Conservation (phyloP, 2,329 filamentous ascomycete genomes). For the Dothiorella sarmentorum region DNA sequence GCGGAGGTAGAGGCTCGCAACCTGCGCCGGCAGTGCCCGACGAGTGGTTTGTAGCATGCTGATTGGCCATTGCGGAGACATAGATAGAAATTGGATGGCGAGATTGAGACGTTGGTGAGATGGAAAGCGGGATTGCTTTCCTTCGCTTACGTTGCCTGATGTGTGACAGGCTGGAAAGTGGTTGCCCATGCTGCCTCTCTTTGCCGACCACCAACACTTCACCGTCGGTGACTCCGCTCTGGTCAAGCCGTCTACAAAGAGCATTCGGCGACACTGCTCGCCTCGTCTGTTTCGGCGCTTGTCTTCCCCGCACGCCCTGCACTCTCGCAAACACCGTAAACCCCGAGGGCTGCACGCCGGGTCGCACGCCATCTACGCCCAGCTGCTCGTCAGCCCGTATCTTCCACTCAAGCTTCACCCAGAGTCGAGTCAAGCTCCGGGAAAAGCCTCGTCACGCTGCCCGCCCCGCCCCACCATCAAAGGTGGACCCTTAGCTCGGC, state of each 20-base stretch:
- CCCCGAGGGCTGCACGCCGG: not conserved
- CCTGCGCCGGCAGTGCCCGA: constrained; percentile 27
- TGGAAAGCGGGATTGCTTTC: not conserved
- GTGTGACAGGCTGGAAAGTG: not conserved
- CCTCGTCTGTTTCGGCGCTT: not conserved
- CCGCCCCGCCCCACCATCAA: not conserved
- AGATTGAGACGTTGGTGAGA: not conserved
- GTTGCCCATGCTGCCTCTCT: not conserved
- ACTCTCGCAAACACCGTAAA: constrained; percentile 1
- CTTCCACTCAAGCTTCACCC: not conserved
- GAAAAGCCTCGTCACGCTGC: not conserved
- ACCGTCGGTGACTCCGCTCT: no score
- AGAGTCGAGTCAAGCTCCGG: not conserved
- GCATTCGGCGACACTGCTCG: not conserved
- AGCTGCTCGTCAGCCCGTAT: constrained; percentile 4
- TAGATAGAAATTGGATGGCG: not conserved
- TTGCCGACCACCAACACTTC: not conserved
- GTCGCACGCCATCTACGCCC: constrained; percentile 16
- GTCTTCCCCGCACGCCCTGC: not conserved
- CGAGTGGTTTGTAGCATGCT: constrained; percentile 1
- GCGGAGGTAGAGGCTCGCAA: constrained; percentile 8
- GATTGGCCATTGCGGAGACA: not conserved
- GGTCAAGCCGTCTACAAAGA: not conserved
- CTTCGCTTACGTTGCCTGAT: constrained; percentile 1
- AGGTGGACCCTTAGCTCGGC: not conserved